Evolutionary conservation across 495 filamentous ascomycete species (phyloP), one percentile per base, ranked within the genome.

Genomic region (Aspergillus avenaceus): DNA sequence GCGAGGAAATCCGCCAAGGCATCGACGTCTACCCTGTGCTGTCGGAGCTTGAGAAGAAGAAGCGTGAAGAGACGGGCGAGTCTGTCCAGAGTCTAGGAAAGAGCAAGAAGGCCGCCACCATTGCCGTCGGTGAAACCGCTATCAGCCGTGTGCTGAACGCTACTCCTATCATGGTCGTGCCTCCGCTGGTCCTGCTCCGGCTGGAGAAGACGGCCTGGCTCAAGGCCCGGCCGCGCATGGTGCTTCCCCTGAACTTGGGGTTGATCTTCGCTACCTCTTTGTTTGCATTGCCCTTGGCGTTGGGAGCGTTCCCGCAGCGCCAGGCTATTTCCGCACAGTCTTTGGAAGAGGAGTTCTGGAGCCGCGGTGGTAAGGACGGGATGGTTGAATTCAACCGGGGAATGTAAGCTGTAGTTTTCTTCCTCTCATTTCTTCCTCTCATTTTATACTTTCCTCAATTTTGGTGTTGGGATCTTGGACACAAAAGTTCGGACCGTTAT

Each of bases 121-220:
- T 97, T 12, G 93, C 93, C 0, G 95, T 98, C 6, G 81, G 82
- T 21, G 92, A 98, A 74, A 97, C 93, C 29, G 95, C 93, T 1
- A 69, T 93, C 19, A 88, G 83, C 52, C 81, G 93, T 26, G 89
- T 97, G 26, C 69, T 97, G 54, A 98, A 97, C 67, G 85, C 90
- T 46, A 95, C 87, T 2, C 93, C 93, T 0, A 92, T 98, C 69
- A 98, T 98, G 93, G 90, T 95, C 4, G 70, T 98, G 19, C 93
- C 93, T 19, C 87, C 84, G 50, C 77, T 95, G 26, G 84, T 92
- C 54, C 91, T 89, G 23, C 70, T 97, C 55, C 91, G 90, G 41
- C 45, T 72, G 55, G 69, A 61, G 49, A 57, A 58, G 62, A 83
- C 77, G 37, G 73, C 80, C 31, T 92, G 87, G 88, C 64, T 95